Conservation (phyloP, 345 rosid species). For the Acer negundo region DNA sequence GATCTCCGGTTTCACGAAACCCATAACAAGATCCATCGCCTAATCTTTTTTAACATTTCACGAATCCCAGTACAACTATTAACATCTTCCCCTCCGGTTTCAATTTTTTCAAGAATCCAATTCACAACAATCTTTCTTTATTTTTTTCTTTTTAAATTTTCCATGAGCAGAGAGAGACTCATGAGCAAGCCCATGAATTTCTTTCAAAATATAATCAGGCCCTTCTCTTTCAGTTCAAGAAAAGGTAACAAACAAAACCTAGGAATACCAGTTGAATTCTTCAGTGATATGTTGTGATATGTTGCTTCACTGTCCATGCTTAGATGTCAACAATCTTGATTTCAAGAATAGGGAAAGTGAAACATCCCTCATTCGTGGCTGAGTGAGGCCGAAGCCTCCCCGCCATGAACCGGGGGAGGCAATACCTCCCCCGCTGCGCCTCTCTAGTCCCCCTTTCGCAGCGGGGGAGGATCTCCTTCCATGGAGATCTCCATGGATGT, state of each 20-base stretch:
- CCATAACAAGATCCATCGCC: neutral
- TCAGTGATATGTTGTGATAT: constrained; percentile 1
- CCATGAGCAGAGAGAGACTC: constrained; percentile 8
- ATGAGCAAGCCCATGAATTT: constrained; percentile 58
- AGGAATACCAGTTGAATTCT: constrained; percentile 9
- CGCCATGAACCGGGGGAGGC: too few species aligned
- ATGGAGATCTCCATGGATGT: too few species aligned
- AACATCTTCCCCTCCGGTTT: neutral
- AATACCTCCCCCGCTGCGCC: too few species aligned
- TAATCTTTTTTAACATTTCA: neutral
- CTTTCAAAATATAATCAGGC: constrained; percentile 47
- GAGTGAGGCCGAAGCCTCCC: too few species aligned
- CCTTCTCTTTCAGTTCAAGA: constrained; percentile 50
- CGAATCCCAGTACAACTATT: neutral
- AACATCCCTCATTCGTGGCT: too few species aligned
- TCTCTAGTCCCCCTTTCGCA: too few species aligned
- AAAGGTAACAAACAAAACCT: constrained; percentile 41
- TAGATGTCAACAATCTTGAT: too few species aligned
- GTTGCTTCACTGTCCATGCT: constrained; percentile 9
- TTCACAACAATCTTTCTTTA: neutral
- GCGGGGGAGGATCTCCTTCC: too few species aligned
- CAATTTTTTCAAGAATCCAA: neutral
- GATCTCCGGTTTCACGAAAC: neutral
- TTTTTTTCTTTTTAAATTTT: neutral
- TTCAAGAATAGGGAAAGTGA: too few species aligned